These are phyloP conservation scores for Boletus rubescentipes DNA, from an alignment of 768 basidiomycete species.

Conservation along the genomic window DNA sequence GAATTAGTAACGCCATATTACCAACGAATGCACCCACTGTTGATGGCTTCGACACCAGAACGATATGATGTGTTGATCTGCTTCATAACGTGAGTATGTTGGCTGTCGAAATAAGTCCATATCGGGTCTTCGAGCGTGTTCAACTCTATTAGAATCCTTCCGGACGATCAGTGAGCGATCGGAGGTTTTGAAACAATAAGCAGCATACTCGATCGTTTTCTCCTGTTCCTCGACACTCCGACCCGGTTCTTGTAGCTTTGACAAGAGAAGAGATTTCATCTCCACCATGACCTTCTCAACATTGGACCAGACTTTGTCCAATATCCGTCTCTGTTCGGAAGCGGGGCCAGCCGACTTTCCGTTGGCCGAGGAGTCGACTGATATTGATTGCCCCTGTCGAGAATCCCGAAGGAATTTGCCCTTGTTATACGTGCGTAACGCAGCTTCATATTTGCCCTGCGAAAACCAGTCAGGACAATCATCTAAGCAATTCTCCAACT, in stretches of 20 bases:
- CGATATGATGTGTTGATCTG: conserved; percentile 67
- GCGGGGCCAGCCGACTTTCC: conserved; percentile 47
- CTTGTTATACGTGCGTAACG: conserved; percentile 95
- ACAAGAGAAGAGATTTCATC: conserved; percentile 75
- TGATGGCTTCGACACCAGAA: conserved; percentile 48
- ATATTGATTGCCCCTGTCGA: conserved; percentile 81
- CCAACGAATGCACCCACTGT: conserved; percentile 36
- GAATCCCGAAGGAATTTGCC: conserved; percentile 89
- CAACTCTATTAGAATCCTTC: conserved; percentile 84
- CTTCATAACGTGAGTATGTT: conserved; percentile 83
- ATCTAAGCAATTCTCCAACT: conserved; percentile 22
- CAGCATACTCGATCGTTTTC: conserved; percentile 87
- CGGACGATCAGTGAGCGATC: conserved; percentile 13
- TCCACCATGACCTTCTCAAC: conserved; percentile 95
- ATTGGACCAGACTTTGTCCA: conserved; percentile 94
- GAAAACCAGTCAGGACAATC: not conserved
- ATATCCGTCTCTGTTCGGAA: conserved; percentile 85
- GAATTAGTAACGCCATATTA: conserved; percentile 4
- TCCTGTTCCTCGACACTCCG: conserved; percentile 92
- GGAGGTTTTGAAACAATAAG: not conserved
- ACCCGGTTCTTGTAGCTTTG: conserved; percentile 77
- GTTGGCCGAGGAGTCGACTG: conserved; percentile 63
- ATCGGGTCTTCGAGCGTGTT: conserved; percentile 86
- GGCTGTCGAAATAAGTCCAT: conserved; percentile 95
- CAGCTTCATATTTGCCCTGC: conserved; percentile 91